These are phyloP conservation scores for Suhomyces chickasaworum DNA, from an alignment of 1,139 yeast species.

Conservation along the genomic window DNA sequence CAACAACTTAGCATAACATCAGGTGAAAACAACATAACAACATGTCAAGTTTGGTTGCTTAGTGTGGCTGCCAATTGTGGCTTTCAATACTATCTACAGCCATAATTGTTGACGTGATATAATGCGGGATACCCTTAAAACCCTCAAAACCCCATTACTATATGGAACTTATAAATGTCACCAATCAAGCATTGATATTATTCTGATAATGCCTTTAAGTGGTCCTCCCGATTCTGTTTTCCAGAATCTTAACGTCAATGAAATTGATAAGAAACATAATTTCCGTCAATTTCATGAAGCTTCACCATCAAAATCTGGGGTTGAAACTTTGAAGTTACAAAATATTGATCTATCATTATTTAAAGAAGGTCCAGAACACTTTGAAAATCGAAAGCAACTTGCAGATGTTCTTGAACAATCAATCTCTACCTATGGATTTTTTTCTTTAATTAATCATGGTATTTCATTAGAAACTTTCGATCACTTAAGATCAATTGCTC, in stretches of 20 bases:
- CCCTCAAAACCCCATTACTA: no score
- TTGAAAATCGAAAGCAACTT: constrained; percentile 27
- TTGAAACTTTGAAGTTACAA: constrained; percentile 30
- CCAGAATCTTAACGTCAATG: constrained; percentile 10
- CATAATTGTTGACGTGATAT: neutral
- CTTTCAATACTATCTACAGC: neutral
- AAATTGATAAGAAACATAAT: constrained; percentile 29
- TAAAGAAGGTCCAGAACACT: constrained; percentile 36
- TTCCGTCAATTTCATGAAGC: constrained; percentile 39
- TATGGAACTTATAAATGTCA: no score
- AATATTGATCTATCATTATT: constrained; percentile 40
- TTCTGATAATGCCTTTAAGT: constrained; percentile 11
- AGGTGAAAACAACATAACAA: neutral
- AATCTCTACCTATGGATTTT: constrained; percentile 47
- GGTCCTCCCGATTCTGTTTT: constrained; percentile 9
- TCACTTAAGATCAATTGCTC: constrained; percentile 38
- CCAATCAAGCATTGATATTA: no score
- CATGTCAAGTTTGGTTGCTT: neutral
- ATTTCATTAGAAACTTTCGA: constrained; percentile 30
- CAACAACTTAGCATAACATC: neutral
- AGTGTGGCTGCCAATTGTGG: constrained; percentile 12
- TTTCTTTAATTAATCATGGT: constrained; percentile 44
- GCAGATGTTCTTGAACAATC: constrained; percentile 40
- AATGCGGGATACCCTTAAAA: neutral
- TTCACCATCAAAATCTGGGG: constrained; percentile 22